phyloP scores from a whole-genome alignment of 495 filamentous ascomycete species.

The Cercophora scortea region DNA sequence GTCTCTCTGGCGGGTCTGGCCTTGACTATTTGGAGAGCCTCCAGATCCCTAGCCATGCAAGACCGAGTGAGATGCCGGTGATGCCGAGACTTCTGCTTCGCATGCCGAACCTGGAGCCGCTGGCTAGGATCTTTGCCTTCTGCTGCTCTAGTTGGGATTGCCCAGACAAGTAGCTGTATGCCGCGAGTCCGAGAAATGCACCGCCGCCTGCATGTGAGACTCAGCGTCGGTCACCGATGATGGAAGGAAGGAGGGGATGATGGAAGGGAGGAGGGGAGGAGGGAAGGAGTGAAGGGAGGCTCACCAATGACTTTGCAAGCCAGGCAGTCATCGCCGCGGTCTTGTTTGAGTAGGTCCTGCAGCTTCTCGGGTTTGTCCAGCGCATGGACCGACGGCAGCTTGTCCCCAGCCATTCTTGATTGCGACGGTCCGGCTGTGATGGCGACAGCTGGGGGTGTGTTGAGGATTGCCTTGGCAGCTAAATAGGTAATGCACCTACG shows the following conservation, averaged over 20 bases:
- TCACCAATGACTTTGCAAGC: conserved; percentile 62
- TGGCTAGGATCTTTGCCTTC: conserved; percentile 58
- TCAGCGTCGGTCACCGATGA: neutral
- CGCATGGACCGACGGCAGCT: conserved; percentile 26
- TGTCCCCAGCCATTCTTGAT: conserved; percentile 31
- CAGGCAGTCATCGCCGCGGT: conserved; percentile 61
- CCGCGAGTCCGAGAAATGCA: conserved; percentile 83
- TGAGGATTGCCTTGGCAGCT: too few relatives aligned
- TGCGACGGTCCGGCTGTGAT: too few relatives aligned
- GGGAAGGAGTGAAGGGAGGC: too few relatives aligned
- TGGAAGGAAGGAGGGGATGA: neutral
- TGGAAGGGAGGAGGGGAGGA: neutral
- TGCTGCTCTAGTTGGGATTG: conserved; percentile 65
- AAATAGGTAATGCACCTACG: too few relatives aligned
- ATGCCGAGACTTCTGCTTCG: conserved; percentile 62
- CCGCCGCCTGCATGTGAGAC: conserved; percentile 48
- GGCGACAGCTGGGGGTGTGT: too few relatives aligned
- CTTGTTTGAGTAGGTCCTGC: conserved; percentile 48
- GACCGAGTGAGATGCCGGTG: conserved; percentile 56
- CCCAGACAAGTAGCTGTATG: conserved; percentile 79
- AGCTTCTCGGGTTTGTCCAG: conserved; percentile 46
- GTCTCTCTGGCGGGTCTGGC: neutral
- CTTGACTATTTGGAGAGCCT: conserved; percentile 24
- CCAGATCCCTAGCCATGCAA: conserved; percentile 61
- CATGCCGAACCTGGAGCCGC: conserved; percentile 70